A percentile compares a stretch with the other conserved stretches of the same genome.
Conservation (phyloP, 2,329 filamentous ascomycete genomes). For the Beauveria medogensis region DNA sequence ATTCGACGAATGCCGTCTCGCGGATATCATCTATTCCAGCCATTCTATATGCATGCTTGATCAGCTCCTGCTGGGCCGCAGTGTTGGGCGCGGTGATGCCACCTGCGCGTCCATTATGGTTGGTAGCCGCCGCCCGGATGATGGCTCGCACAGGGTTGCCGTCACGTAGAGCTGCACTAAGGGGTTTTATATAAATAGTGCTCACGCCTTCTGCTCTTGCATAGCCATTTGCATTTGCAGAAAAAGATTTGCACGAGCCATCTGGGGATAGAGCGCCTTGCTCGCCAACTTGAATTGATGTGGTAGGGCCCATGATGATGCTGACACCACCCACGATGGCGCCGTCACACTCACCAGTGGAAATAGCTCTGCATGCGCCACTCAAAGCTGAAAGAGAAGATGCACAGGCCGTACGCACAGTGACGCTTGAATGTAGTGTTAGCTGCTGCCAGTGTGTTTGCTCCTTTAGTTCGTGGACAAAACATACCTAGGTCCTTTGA, state of each 20-base stretch:
- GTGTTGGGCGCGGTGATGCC: constrained; percentile 32
- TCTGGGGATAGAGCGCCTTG: constrained; percentile 21
- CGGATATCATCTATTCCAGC: constrained; percentile 19
- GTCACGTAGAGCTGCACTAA: constrained; percentile 35
- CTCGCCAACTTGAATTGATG: constrained; percentile 17
- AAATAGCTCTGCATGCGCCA: background rate
- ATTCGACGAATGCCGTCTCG: constrained; percentile 26
- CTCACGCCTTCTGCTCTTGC: constrained; percentile 37
- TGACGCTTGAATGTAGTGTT: background rate
- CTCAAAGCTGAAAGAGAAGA: background rate
- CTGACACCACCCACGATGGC: constrained; percentile 27
- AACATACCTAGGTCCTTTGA: background rate
- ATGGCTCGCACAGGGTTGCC: constrained; percentile 31
- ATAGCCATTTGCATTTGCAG: constrained; percentile 36
- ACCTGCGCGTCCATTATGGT: constrained; percentile 31
- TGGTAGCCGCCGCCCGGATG: constrained; percentile 24
- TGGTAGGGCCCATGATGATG: constrained; percentile 23
- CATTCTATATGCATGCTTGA: constrained; percentile 28
- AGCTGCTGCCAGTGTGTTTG: background rate
- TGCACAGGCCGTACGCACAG: background rate
- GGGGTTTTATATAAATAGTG: constrained; percentile 33
- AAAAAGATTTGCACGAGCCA: constrained; percentile 26
- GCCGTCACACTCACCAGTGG: constrained; percentile 17
- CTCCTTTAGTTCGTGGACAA: background rate
- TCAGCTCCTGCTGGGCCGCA: constrained; percentile 28